Evolutionary conservation across 805 yeast genomes (phyloP), one percentile per base, ranked within the genome.

Genomic region (Limtongia smithiae): DNA sequence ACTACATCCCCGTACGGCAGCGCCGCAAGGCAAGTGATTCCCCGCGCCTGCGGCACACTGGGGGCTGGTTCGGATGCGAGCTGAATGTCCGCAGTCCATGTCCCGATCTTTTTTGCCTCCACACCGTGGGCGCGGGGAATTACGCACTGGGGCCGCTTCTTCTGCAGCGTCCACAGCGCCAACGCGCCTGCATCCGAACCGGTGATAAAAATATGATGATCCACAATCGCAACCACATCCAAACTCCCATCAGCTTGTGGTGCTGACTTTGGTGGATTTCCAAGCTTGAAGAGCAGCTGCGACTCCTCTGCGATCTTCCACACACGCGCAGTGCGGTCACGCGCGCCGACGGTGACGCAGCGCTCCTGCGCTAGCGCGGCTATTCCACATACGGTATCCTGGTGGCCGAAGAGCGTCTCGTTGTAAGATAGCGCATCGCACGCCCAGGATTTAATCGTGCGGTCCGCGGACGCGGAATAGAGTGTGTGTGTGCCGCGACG

Each of bases 291-390:
- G 0, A 96, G 89, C 61, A 93, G 77, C 64, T 97, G 80, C 1
- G 95, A 81, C 69, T 93, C 98, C 62, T 93, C 98, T 22, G 95
- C 80, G 58, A 93, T 88, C 66, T 93, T 93, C 98, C 98, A 93
- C 61, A 86, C 73, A 83, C 94, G 84, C 8, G 91, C 96, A 4
- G 96, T 86, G 62, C 94, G 82, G 69, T 93, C 98, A 60, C 97
- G 80, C 2, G 95, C 76, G 15, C 98, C 98, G 28, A 91, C 97
- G 22, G 95, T 87, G 15, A 93, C 90, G 72, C 98, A 93, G 50
- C 96, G 80, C 64, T 93, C 97, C 66, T 82, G 81, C 8, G 79
- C 78, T 53, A 93, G 71, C 0, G 97, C 88, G 20, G 88, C 71
- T 46, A 93, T 82, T 62, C 83, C 97, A 37, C 78, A 76, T 38